Base-by-base conservation (phyloP, 202 grass and related monocot species). In the Carex arenaria region DNA sequence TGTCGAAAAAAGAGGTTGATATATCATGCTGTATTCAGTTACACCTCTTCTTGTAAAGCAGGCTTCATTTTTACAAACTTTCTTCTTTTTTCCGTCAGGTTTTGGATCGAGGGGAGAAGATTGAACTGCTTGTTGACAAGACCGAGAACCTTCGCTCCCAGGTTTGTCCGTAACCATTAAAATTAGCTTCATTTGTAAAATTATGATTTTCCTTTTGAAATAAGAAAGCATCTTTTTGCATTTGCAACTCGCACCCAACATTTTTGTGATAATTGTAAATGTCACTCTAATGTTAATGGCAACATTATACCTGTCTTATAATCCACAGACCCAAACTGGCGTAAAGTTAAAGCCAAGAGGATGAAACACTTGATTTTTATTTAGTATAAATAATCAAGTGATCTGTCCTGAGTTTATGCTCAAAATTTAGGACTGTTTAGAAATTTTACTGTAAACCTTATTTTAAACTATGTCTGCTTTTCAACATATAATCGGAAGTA, bases 71-170 rank as follows among this genome's bases (percentile, higher is more conserved):
- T 67, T 56, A 56, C 22, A 59, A 77, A 57, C 47, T 69, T 10
- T 69, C 34, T 18, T n/a, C 23, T 19, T 32, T 78, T 78, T 54
- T 10, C 3, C 3, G 20, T 64, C n/a, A 95, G 94, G 91, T 97
- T 47, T 87, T 97, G 78, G 94, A 97, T 84, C 89, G 94, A 53
- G 91, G 91, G 12, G 94, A 97, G 80, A 97, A 97, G 86, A 93
- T 97, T 23, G 94, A 97, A 51, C 79, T 97, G 5, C 94, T 97
- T 5, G 94, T 97, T 2, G 91, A 97, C 26, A 97, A 97, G 85
- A 97, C 94, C 0, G 94, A 97, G 86, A 92, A 97, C 81, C 94
- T 97, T 64, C 94, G 89, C 61, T 91, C 91, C n/a, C 94, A 97
- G 87, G 94, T 97, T 80, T 69, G n/a, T 60, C 26, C 3, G 42